Evolutionary conservation across 73 alveolate genomes (phyloP).

Genomic region (Paramecium bursaria): DNA sequence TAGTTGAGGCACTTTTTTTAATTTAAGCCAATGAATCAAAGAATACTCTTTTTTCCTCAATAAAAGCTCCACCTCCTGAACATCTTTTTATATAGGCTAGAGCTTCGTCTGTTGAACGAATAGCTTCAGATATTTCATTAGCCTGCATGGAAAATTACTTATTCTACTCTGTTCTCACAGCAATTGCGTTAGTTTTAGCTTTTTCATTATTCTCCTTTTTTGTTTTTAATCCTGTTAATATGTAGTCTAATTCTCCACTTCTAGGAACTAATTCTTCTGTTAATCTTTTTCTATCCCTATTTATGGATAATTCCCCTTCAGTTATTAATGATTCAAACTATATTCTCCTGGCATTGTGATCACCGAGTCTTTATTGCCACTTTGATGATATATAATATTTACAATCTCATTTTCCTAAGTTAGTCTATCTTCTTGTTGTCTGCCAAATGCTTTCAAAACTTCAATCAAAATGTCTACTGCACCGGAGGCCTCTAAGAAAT

Average conservation of each 20-base stretch:
- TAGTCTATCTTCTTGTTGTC: slow-evolving; percentile 48
- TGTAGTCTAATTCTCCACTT: slow-evolving; percentile 16
- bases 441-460: slow-evolving; percentile 55
- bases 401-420: slow-evolving; percentile 39
- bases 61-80: not conserved
- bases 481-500: slow-evolving; percentile 60
- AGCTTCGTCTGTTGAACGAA: slow-evolving; percentile 50
- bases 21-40: not conserved
- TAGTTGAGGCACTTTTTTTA: not conserved
- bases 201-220: slow-evolving; percentile 48
- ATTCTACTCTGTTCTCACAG: slow-evolving; percentile 41
- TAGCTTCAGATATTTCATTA: slow-evolving; percentile 56
- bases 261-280: slow-evolving; percentile 43
- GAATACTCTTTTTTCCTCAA: not conserved
- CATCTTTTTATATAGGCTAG: slow-evolving; percentile 41
- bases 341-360: slow-evolving; percentile 57
- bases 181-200: slow-evolving; percentile 45
- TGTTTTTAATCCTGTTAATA: slow-evolving; percentile 11
- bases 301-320: slow-evolving; percentile 44
- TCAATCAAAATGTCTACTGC: slow-evolving; percentile 58
- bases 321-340: slow-evolving; percentile 24
- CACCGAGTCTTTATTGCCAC: slow-evolving; percentile 54
- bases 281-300: slow-evolving; percentile 45
- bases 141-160: not conserved
- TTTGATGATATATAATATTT: not conserved